A percentile compares a stretch with the other conserved stretches of the same genome.
Evolutionary conservation across 176 grass and related monocot genomes (phyloP).

Genomic region (Eleusine indica): DNA sequence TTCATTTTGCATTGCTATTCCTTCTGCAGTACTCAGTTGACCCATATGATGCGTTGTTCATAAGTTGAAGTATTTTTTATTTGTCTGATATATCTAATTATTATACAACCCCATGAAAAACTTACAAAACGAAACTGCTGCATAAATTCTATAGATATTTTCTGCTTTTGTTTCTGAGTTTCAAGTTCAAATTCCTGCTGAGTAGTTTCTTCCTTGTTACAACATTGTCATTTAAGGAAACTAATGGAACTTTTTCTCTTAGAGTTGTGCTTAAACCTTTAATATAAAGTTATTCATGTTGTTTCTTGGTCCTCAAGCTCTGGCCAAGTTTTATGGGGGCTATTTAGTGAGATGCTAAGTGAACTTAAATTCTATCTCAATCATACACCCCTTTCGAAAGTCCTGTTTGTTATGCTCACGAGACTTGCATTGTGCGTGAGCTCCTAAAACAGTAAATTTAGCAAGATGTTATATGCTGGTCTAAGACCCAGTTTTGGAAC

Average conservation of each 20-base stretch:
- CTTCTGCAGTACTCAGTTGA: neutral
- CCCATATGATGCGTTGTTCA: neutral
- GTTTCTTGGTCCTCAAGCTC: neutral
- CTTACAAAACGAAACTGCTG: neutral
- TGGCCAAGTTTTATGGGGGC: neutral
- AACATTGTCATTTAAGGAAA: neutral
- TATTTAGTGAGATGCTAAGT: neutral
- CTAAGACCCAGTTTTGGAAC: neutral
- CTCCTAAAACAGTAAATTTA: neutral
- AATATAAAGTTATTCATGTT: neutral
- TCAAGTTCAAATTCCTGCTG: too few species aligned
- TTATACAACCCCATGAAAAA: neutral
- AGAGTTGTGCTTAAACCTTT: too few species aligned
- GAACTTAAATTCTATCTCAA: neutral
- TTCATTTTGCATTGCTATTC: slow-evolving; percentile 30
- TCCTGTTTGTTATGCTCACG: neutral
- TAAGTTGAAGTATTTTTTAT: slow-evolving; percentile 23
- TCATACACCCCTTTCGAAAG: neutral
- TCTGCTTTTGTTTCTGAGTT: neutral
- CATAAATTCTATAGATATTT: slow-evolving; percentile 1
- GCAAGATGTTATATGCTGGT: neutral
- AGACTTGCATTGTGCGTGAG: neutral
- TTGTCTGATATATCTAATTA: neutral
- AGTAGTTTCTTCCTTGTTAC: too few species aligned
- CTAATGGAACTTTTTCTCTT: neutral